Evolutionary conservation across 345 rosid genomes (phyloP), one percentile per base, ranked within the genome.

Genomic region (Eutrema japonicum): DNA sequence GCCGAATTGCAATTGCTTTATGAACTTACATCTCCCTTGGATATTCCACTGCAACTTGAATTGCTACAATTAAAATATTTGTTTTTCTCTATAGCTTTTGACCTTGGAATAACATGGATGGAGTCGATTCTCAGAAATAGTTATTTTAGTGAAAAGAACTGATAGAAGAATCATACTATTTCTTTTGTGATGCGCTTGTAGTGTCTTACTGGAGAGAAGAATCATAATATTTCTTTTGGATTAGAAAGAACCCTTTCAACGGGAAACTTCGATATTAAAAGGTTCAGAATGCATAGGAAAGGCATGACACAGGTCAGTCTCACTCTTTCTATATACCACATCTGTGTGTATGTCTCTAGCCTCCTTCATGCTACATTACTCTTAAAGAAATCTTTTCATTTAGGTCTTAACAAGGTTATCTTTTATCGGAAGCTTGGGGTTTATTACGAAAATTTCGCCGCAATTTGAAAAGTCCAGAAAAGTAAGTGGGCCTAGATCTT

Each of bases 401-500:
- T 58, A 94, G 98, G 97, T 88, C 40, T 80, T 94, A 18, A 81
- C 73, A n/a, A 85, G 98, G 81, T 79, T 94, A 76, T 89, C 98
- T 47, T 94, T 82, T 71, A 94, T 94, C 10, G 91, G 87, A 48
- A 73, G 88, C 66, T 26, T 91, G 87, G 98, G 98, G 73, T 82
- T 82, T 59, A 84, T 91, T 84, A 94, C 97, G 38, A 89, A 85
- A 83, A 74, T 91, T 72, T 56, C 72, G 32, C 97, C 97, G 48
- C 98, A 91, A 59, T 94, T 94, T 74, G 96, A 91, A 81, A 94
- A 91, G 86, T 94, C 98, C 27, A 90, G 96, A 80, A 94, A 94
- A 94, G 98, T 91, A 55, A 91, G 98, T 84, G 98, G 98, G 81
- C 97, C 97, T 22, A 88, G 97, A 80, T 96, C 98, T 16, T 86